phyloP scores from a whole-genome alignment of 257 asterid species.

The Capsicum chinense region DNA sequence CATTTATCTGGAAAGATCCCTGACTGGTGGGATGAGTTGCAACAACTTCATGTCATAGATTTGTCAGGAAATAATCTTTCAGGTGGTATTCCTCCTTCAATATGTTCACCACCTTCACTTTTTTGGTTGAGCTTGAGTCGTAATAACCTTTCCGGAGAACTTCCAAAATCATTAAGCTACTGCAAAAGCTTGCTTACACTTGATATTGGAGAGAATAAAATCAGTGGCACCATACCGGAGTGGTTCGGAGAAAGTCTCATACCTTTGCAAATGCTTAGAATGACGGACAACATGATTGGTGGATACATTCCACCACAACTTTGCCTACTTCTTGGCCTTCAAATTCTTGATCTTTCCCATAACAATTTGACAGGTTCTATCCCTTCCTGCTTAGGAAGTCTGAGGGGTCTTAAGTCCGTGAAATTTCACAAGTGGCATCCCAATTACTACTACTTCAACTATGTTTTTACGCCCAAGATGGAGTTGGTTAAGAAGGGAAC shows the following conservation, averaged over 20 bases:
- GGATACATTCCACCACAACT: slow-evolving; percentile 30
- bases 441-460: neutral
- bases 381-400: slow-evolving; percentile 30
- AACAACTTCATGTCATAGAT: slow-evolving; percentile 30
- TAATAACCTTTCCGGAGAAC: slow-evolving; percentile 36
- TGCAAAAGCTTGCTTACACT: slow-evolving; percentile 30
- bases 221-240: slow-evolving; percentile 34
- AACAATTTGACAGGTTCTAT: slow-evolving; percentile 36
- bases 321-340: slow-evolving; percentile 33
- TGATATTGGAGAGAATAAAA: slow-evolving; percentile 43
- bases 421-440: neutral
- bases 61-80: slow-evolving; percentile 35
- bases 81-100: slow-evolving; percentile 33
- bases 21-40: slow-evolving; percentile 30
- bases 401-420: neutral
- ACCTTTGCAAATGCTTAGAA: neutral
- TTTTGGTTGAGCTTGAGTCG: slow-evolving; percentile 29
- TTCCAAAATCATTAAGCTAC: slow-evolving; percentile 27
- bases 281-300: slow-evolving; percentile 27
- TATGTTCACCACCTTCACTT: slow-evolving; percentile 10
- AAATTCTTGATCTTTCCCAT: slow-evolving; percentile 38
- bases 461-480: slow-evolving; percentile 18
- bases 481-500: slow-evolving; percentile 36
- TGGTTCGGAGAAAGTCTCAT: slow-evolving; percentile 33
- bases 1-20: slow-evolving; percentile 32